Conservation (phyloP, 768 basidiomycete genomes). For the Dentipellis fragilis region DNA sequence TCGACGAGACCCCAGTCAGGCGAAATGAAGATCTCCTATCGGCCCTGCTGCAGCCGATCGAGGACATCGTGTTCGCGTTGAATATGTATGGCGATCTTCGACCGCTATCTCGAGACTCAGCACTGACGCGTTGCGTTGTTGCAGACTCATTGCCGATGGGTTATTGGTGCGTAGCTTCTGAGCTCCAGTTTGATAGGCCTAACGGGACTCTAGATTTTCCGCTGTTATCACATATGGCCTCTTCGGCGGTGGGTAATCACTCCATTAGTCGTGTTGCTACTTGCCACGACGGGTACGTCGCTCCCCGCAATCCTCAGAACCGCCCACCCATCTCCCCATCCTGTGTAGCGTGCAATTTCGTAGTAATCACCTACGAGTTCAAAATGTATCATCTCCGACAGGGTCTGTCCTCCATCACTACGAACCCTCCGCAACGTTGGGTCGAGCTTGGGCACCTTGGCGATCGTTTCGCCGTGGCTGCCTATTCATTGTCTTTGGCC, state of each 20-base stretch:
- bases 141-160: neutral
- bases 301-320: neutral
- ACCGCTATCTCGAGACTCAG: neutral
- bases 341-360: neutral
- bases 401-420: neutral
- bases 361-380: neutral
- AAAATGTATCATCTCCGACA: neutral
- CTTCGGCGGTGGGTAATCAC: neutral
- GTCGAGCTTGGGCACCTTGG: neutral
- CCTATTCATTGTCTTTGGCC: neutral
- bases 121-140: neutral
- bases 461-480: neutral
- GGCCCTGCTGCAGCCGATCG: neutral
- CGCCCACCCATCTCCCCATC: neutral
- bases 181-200: neutral
- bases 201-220: neutral
- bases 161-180: neutral
- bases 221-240: neutral
- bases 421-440: neutral
- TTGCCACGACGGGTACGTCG: neutral
- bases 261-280: neutral
- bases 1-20: neutral
- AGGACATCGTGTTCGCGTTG: neutral
- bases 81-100: neutral
- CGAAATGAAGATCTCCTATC: neutral